phyloP scores from a whole-genome alignment of 805 yeast genomes.

The Candida ortonii region DNA sequence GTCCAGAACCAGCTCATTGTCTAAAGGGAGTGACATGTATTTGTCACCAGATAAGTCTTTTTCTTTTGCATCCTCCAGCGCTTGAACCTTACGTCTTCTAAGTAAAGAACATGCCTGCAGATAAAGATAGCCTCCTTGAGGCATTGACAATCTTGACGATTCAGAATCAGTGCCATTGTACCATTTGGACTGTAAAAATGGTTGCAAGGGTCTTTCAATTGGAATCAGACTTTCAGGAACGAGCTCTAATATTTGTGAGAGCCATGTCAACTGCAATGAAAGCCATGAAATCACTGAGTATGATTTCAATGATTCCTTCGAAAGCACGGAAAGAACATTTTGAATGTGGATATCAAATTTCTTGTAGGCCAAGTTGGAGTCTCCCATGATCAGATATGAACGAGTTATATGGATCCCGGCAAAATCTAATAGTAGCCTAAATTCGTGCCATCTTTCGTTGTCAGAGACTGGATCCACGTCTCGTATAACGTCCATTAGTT shows the following conservation, averaged over 20 bases:
- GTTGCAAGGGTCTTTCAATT: slow-evolving; percentile 31
- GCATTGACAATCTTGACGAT: slow-evolving; percentile 31
- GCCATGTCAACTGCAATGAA: slow-evolving; percentile 60
- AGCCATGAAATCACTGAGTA: slow-evolving; percentile 49
- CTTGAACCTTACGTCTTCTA: slow-evolving; percentile 25
- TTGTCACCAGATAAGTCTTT: slow-evolving; percentile 18
- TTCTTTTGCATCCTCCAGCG: slow-evolving; percentile 5
- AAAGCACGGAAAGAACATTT: slow-evolving; percentile 41
- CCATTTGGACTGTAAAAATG: slow-evolving; percentile 30
- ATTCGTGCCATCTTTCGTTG: slow-evolving; percentile 38
- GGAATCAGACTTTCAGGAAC: slow-evolving; percentile 45
- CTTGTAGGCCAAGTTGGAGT: slow-evolving; percentile 55
- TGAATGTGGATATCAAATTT: slow-evolving; percentile 65
- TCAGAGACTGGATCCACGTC: slow-evolving; percentile 20
- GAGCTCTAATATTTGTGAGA: slow-evolving; percentile 54
- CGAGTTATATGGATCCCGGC: slow-evolving; percentile 62
- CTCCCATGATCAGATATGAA: slow-evolving; percentile 55
- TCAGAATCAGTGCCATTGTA: slow-evolving; percentile 15
- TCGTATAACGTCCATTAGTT: slow-evolving; percentile 40
- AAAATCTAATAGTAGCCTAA: slow-evolving; percentile 54
- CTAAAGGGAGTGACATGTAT: slow-evolving; percentile 27
- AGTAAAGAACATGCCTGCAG: slow-evolving; percentile 37
- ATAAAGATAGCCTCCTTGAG: slow-evolving; percentile 43
- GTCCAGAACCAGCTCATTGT: slow-evolving; percentile 23
- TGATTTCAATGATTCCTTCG: slow-evolving; percentile 26